Conservation (phyloP, 1,284 basidiomycete species). For the Tilletia horrida region DNA sequence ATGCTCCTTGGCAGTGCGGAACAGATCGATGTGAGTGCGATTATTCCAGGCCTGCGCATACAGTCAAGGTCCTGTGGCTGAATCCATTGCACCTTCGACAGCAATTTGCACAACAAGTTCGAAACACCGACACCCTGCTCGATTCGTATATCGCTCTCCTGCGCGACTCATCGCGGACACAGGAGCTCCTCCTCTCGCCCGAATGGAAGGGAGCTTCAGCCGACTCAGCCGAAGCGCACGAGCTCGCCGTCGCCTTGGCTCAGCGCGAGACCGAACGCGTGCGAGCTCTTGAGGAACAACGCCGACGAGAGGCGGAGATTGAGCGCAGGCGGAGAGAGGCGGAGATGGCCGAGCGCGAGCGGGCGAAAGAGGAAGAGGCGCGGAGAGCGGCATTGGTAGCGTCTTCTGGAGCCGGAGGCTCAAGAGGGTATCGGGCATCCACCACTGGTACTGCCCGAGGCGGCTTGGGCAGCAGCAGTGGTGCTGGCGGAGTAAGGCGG, state of each 20-base stretch:
- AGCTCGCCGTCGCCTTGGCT: constrained; percentile 28
- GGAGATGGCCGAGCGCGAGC: neutral
- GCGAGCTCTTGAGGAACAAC: constrained; percentile 29
- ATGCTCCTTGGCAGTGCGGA: constrained; percentile 38
- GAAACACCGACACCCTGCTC: constrained; percentile 43
- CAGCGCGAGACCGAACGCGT: constrained; percentile 34
- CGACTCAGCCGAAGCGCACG: constrained; percentile 34
- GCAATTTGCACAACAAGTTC: constrained; percentile 37
- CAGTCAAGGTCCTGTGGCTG: neutral
- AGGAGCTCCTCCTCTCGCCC: constrained; percentile 38
- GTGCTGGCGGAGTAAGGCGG: neutral
- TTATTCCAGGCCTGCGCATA: neutral
- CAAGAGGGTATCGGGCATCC: neutral
- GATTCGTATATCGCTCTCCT: constrained; percentile 47
- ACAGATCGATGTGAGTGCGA: constrained; percentile 45
- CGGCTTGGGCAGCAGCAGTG: too few species aligned
- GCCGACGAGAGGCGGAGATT: constrained; percentile 26
- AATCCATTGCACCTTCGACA: constrained; percentile 11
- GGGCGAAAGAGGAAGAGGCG: neutral
- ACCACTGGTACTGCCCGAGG: neutral
- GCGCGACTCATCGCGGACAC: constrained; percentile 43
- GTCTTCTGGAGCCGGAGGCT: neutral
- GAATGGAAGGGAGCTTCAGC: constrained; percentile 46
- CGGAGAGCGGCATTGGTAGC: neutral
- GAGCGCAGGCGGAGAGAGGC: constrained; percentile 12